Percentiles rank a stretch among this genome's conserved stretches.
These are phyloP conservation scores for Phlyctochytrium bullatum DNA, from an alignment of 192 early-diverging fungal genomes.

Conservation along the genomic window DNA sequence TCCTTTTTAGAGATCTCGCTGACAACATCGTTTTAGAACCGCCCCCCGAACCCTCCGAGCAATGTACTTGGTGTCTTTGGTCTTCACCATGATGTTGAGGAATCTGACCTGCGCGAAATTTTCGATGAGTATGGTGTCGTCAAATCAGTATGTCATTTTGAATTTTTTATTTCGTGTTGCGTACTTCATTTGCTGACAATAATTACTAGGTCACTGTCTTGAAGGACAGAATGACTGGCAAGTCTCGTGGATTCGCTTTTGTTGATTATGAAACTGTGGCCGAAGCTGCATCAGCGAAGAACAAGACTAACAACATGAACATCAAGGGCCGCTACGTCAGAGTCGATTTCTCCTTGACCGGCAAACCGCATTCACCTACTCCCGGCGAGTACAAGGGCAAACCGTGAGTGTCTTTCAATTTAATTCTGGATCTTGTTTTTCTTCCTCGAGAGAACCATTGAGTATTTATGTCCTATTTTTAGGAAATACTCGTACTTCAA, in stretches of 20 bases:
- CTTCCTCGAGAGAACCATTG: neutral
- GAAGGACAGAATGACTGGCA: conserved; percentile 30
- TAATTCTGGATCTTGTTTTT: neutral
- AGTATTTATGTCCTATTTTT: neutral
- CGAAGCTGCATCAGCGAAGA: conserved; percentile 49
- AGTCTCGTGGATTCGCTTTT: conserved; percentile 68
- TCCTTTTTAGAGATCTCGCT: neutral
- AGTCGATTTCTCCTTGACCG: conserved; percentile 60
- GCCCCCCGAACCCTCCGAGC: conserved; percentile 4
- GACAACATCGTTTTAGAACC: neutral
- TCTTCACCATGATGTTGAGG: conserved; percentile 50
- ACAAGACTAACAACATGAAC: conserved; percentile 54
- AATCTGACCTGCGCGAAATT: conserved; percentile 51
- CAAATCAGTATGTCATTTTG: conserved; percentile 54
- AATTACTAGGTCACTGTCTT: conserved; percentile 8
- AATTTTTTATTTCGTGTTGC: conserved; percentile 31
- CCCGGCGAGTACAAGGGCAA: conserved; percentile 67
- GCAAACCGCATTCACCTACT: conserved; percentile 57
- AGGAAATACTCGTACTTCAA: neutral
- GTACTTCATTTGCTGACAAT: neutral
- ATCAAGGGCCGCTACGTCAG: conserved; percentile 60
- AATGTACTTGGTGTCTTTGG: conserved; percentile 69
- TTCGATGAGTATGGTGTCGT: conserved; percentile 56
- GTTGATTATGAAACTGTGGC: conserved; percentile 46
- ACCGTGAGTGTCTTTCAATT: conserved; percentile 29